Percentiles rank a stretch among this genome's conserved stretches.
phyloP scores from a whole-genome alignment of 441 rosid species.

The Sinapis alba region DNA sequence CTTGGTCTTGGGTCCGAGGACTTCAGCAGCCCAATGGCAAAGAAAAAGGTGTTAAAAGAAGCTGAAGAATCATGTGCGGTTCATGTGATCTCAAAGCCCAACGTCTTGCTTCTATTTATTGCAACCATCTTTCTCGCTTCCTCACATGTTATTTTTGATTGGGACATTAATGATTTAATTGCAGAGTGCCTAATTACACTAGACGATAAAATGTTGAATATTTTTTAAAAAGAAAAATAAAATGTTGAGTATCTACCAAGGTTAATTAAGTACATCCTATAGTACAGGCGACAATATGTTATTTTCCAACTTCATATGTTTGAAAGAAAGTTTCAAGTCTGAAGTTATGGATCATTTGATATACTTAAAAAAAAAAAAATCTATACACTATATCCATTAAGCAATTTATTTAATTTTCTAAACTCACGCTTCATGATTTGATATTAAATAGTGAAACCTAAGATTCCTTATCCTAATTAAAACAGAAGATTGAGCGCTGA shows the following conservation, averaged over 20 bases:
- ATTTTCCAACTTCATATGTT: neutral
- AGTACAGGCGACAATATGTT: neutral
- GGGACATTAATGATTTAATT: neutral
- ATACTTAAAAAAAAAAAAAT: no score
- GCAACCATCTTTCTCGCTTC: neutral
- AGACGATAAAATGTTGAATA: neutral
- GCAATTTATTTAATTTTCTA: neutral
- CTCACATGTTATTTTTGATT: neutral
- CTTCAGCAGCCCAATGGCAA: neutral
- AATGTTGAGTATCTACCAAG: neutral
- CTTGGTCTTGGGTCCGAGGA: neutral
- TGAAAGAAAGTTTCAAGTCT: neutral
- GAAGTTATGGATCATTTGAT: neutral
- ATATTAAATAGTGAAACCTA: conserved; percentile 8
- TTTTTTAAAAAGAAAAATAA: no score
- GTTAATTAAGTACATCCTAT: neutral
- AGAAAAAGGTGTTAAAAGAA: neutral
- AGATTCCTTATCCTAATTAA: conserved; percentile 46
- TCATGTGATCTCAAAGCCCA: conserved; percentile 14
- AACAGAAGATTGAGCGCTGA: conserved; percentile 19
- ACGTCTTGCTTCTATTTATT: neutral
- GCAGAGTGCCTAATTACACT: neutral
- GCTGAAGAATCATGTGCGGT: neutral
- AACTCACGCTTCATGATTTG: neutral
- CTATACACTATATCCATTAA: neutral